Evolutionary conservation across 495 filamentous ascomycete genomes (phyloP).

Genomic region (Talaromyces thailandensis): DNA sequence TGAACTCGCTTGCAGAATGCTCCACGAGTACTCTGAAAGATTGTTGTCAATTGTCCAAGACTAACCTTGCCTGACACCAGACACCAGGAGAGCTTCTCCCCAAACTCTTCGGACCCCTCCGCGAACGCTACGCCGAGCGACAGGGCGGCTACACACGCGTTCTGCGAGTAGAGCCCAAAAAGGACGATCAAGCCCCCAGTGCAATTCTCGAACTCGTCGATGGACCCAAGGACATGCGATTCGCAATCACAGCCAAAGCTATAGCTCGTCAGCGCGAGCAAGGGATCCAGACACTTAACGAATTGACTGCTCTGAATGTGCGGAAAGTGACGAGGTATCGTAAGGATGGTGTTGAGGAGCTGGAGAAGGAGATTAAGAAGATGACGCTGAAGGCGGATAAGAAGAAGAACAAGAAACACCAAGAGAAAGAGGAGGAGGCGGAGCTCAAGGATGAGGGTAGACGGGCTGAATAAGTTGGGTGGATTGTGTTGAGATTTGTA

Average conservation of each 20-base stretch:
- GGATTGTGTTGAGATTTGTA: neutral
- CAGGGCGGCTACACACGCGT: constrained; percentile 93
- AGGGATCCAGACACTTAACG: constrained; percentile 43
- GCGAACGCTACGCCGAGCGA: constrained; percentile 68
- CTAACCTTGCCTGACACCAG: constrained; percentile 21
- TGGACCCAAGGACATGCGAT: constrained; percentile 89
- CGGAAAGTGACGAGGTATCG: constrained; percentile 78
- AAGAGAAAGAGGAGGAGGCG: constrained; percentile 6
- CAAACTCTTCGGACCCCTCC: constrained; percentile 79
- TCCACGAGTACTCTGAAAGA: too few species aligned
- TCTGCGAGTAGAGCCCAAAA: constrained; percentile 69
- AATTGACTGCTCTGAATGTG: constrained; percentile 69
- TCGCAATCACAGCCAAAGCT: constrained; percentile 79
- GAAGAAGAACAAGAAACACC: constrained; percentile 5
- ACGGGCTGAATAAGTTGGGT: neutral
- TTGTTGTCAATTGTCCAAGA: neutral
- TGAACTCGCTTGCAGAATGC: neutral
- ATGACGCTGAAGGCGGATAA: constrained; percentile 27
- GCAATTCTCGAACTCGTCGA: constrained; percentile 97
- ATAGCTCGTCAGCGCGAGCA: constrained; percentile 53
- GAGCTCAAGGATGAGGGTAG: neutral
- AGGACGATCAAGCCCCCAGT: constrained; percentile 68
- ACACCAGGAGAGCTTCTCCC: constrained; percentile 60
- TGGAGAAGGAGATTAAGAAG: constrained; percentile 64
- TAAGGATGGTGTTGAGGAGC: constrained; percentile 49